Evolutionary conservation across 306 rosid genomes (phyloP), one percentile per base, ranked within the genome.

Genomic region (Gastrolobium bilobum): DNA sequence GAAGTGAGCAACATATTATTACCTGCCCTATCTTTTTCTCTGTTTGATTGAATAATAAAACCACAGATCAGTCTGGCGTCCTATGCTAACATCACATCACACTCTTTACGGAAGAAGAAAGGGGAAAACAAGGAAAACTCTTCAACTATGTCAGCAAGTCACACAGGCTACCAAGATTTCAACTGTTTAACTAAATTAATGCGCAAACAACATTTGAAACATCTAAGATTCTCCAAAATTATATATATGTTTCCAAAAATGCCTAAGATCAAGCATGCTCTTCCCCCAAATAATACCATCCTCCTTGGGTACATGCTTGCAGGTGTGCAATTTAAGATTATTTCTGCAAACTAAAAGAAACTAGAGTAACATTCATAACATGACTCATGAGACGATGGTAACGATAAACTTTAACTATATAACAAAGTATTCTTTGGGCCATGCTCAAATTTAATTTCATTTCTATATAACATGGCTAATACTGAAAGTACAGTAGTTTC

Each of bases 331-430:
- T 46, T 46, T 46, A 46, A 42, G 46, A 78, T 51, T 52, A 57
- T 42, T 34, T 72, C 64, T 4, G n/a, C 56, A 67, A 75, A 73
- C 35, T 33, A 68, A 67, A 51, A 30, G 74, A 53, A 53, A 78
- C 4, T 34, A 46, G 33, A 43, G 71, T 20, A 72, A 53, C 42
- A 37, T 15, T 75, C 35, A 38, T 58, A 52, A 50, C 60, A 61
- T 26, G 29, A 59, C 43, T 15, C 3, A 42, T 46, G 26, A 66
- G 11, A n/a, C 33, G 8, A 53, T 7, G 68, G 29, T 11, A 71
- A 77, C 6, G 10, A 35, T 57, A 20, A 68, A 58, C 68, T 10
- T 10, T 7, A 38, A 83, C 59, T 20, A 57, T 31, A 59, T 9
- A 69, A 14, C 26, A 46, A 75, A 69, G 4, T 20, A 53, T 62